Conservation (phyloP, 1,284 basidiomycete species). For the Cryptococcus sp. region DNA sequence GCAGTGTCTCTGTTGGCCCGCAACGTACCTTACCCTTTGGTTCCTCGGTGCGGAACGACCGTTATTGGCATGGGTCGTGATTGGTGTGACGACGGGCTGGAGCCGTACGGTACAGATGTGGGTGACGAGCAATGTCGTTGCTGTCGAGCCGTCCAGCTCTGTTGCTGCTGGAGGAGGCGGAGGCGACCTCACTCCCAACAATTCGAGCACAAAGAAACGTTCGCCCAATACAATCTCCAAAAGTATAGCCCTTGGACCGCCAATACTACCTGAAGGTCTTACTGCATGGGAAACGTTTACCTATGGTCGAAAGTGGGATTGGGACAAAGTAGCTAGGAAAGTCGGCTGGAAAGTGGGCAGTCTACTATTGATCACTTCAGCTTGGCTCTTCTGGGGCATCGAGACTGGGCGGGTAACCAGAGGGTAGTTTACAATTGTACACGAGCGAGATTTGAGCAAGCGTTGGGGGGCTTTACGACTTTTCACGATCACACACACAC, state of each 20-base stretch:
- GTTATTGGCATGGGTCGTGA: conserved; percentile 53
- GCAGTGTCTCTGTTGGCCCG: conserved; percentile 55
- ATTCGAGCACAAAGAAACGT: not conserved
- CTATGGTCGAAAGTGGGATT: conserved; percentile 49
- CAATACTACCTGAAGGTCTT: conserved; percentile 24
- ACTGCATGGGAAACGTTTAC: conserved; percentile 37
- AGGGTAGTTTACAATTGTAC: conserved; percentile 1
- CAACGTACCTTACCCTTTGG: conserved; percentile 51
- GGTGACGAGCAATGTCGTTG: conserved; percentile 53
- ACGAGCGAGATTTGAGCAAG: not conserved
- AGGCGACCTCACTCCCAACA: conserved; percentile 1
- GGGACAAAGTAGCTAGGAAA: conserved; percentile 45
- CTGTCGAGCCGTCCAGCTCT: conserved; percentile 11
- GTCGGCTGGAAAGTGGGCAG: conserved; percentile 49
- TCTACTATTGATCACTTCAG: conserved; percentile 45
- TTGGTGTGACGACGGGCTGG: conserved; percentile 52
- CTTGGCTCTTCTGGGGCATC: conserved; percentile 49
- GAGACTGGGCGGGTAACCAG: conserved; percentile 29
- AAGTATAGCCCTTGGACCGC: conserved; percentile 5
- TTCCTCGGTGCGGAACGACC: conserved; percentile 46
- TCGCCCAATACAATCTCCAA: not conserved
- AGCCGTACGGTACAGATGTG: conserved; percentile 53
- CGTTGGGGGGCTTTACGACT: too few species aligned
- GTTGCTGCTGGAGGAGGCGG: not conserved
- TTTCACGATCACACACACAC: too few species aligned